phyloP scores from a whole-genome alignment of 2,329 filamentous ascomycete genomes.

The Fusarium abutilonis region DNA sequence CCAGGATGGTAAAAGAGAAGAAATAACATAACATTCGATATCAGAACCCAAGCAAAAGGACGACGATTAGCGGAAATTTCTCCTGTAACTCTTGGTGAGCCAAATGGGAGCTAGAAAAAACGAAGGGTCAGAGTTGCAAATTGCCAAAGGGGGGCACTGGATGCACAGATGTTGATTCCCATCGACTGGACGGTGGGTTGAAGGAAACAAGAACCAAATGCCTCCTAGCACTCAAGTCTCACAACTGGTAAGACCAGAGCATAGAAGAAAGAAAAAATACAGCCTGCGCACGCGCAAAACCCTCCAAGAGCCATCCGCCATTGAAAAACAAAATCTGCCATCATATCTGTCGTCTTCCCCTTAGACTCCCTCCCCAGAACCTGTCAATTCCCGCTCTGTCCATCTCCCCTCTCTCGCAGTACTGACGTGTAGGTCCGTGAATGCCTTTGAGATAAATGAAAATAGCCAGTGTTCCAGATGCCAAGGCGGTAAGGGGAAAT shows the following conservation, averaged over 20 bases:
- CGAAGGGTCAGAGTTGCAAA: slow-evolving; percentile 11
- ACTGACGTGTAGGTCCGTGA: slow-evolving; percentile 15
- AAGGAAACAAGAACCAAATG: slow-evolving; percentile 26
- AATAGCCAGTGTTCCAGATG: slow-evolving; percentile 34
- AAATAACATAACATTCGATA: slow-evolving; percentile 30
- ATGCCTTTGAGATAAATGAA: slow-evolving; percentile 25
- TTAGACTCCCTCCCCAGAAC: slow-evolving; percentile 28
- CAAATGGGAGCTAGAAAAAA: slow-evolving; percentile 5
- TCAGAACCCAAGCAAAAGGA: slow-evolving; percentile 35
- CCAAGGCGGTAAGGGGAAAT: slow-evolving; percentile 24
- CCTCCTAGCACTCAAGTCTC: slow-evolving; percentile 12
- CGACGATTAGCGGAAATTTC: slow-evolving; percentile 5
- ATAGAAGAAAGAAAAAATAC: slow-evolving; percentile 36
- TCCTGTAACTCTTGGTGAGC: slow-evolving; percentile 3
- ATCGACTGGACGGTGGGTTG: slow-evolving; percentile 10
- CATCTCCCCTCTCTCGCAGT: slow-evolving; percentile 15
- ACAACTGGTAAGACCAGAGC: slow-evolving; percentile 3
- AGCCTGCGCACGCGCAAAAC: slow-evolving; percentile 36
- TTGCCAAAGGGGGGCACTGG: neutral
- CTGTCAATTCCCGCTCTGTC: slow-evolving; percentile 9
- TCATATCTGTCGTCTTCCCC: slow-evolving; percentile 21
- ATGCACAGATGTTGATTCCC: slow-evolving; percentile 6
- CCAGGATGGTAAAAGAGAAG: slow-evolving; percentile 37
- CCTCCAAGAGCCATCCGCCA: slow-evolving; percentile 21
- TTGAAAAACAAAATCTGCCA: slow-evolving; percentile 31